These are phyloP conservation scores for Alectoria sarmentosa DNA, from an alignment of 495 filamentous ascomycete genomes.

Conservation along the genomic window DNA sequence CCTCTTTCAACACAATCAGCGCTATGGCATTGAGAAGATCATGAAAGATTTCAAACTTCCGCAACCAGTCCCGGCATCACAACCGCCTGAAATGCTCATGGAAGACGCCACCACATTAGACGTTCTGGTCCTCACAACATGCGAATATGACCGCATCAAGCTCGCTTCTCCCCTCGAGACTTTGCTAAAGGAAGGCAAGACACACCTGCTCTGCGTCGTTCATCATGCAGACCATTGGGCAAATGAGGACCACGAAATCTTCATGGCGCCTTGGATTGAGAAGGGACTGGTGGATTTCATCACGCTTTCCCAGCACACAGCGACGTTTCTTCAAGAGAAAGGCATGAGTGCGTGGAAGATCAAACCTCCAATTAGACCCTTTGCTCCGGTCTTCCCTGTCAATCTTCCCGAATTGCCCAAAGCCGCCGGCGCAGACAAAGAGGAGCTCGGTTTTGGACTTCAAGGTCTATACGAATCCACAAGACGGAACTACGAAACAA, in stretches of 20 bases:
- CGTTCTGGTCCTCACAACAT: constrained; percentile 27
- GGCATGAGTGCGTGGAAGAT: constrained; percentile 21
- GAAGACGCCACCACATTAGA: constrained; percentile 10
- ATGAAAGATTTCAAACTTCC: constrained; percentile 23
- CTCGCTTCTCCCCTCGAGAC: constrained; percentile 9
- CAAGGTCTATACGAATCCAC: constrained; percentile 26
- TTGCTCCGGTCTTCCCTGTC: constrained; percentile 22
- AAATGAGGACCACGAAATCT: constrained; percentile 12
- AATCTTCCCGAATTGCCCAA: constrained; percentile 16
- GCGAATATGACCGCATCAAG: constrained; percentile 23
- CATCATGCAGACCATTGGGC: constrained; percentile 28
- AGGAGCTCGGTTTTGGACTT: constrained; percentile 24
- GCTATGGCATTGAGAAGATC: constrained; percentile 26
- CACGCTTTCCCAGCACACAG: constrained; percentile 25
- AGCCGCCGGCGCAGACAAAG: constrained; percentile 1
- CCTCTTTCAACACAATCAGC: constrained; percentile 23
- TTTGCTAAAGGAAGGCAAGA: constrained; percentile 23
- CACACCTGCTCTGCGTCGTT: constrained; percentile 27
- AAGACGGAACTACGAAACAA: constrained; percentile 23
- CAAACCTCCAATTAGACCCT: constrained; percentile 3
- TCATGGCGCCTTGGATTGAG: constrained; percentile 21
- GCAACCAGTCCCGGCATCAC: constrained; percentile 7
- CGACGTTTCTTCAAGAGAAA: constrained; percentile 18
- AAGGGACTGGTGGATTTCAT: constrained; percentile 24
- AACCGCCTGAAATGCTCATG: constrained; percentile 13